Evolutionary conservation across 225 moss, liverwort and hornwort genomes (phyloP).

Genomic region (Physcomitrellopsis africana): DNA sequence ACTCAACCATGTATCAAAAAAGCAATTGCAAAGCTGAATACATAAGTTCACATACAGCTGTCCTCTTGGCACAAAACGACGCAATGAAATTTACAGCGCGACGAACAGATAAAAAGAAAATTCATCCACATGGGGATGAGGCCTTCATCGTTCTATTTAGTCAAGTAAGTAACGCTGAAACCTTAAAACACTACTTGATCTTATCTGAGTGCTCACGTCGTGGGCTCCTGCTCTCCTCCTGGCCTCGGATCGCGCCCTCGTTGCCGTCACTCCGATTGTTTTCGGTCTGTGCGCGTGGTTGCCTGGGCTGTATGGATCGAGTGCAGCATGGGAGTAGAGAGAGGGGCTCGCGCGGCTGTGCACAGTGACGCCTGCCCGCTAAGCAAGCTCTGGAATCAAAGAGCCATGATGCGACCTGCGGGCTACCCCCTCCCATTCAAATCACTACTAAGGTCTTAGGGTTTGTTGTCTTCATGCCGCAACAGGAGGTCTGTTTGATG

Average conservation of each 20-base stretch:
- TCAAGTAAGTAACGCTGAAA: no score
- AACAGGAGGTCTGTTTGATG: neutral
- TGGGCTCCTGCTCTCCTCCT: neutral
- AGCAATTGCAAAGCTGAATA: no score
- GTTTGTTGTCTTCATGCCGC: neutral
- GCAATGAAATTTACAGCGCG: no score
- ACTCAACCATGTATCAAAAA: no score
- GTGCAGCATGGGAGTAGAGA: slow-evolving; percentile 17
- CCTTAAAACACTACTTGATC: slow-evolving; percentile 42
- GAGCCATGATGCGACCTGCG: slow-evolving; percentile 50
- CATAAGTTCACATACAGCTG: no score
- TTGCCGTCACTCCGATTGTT: slow-evolving; percentile 30
- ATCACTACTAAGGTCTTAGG: neutral
- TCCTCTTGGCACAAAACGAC: no score
- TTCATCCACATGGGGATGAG: no score
- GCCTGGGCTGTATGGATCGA: slow-evolving; percentile 13
- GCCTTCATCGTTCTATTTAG: no score
- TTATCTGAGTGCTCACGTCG: slow-evolving; percentile 45
- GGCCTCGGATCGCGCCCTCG: slow-evolving; percentile 3
- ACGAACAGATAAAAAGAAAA: no score
- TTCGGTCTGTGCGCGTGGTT: slow-evolving; percentile 35
- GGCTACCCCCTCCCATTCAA: slow-evolving; percentile 14
- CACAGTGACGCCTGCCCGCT: slow-evolving; percentile 56
- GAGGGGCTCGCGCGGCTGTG: neutral
- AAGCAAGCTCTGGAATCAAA: slow-evolving; percentile 30